Evolutionary conservation across 2,329 filamentous ascomycete species (phyloP).

Genomic region (Aspergillus arachidicola): DNA sequence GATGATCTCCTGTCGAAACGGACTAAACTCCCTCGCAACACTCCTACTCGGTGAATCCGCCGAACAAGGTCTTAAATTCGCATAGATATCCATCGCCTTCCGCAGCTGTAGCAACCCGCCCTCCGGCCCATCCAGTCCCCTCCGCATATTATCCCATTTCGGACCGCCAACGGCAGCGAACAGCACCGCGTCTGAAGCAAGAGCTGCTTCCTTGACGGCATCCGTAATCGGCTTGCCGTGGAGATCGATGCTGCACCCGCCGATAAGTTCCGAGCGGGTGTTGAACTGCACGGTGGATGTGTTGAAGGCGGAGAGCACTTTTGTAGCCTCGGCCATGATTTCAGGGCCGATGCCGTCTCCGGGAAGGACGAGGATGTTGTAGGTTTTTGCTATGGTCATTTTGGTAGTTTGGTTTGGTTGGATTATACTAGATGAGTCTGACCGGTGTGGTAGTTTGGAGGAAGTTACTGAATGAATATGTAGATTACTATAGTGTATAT

Average conservation of each 20-base stretch:
- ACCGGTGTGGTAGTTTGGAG: background rate
- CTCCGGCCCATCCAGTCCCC: slow-evolving; percentile 76
- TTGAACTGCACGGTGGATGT: slow-evolving; percentile 72
- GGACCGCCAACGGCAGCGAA: slow-evolving; percentile 89
- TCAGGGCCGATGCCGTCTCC: slow-evolving; percentile 82
- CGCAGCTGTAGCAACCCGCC: slow-evolving; percentile 82
- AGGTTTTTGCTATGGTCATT: slow-evolving; percentile 39
- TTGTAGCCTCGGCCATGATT: slow-evolving; percentile 52
- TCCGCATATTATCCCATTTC: slow-evolving; percentile 74
- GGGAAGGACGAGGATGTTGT: slow-evolving; percentile 73
- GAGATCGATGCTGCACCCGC: slow-evolving; percentile 82
- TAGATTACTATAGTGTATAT: background rate
- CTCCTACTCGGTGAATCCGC: slow-evolving; percentile 75
- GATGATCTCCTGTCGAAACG: slow-evolving; percentile 79
- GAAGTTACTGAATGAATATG: background rate
- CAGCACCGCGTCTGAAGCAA: slow-evolving; percentile 79
- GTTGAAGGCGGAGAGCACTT: slow-evolving; percentile 76
- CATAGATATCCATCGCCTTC: slow-evolving; percentile 85
- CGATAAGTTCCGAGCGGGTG: slow-evolving; percentile 79
- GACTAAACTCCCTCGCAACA: slow-evolving; percentile 74
- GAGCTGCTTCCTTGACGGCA: slow-evolving; percentile 74
- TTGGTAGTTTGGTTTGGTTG: background rate
- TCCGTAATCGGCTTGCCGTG: slow-evolving; percentile 75
- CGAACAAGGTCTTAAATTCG: slow-evolving; percentile 77
- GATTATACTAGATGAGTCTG: background rate